Percentiles rank a stretch among this genome's conserved stretches.
These are phyloP conservation scores for Aegilops bicornis DNA, from an alignment of 176 grass and related monocot species.

Conservation along the genomic window DNA sequence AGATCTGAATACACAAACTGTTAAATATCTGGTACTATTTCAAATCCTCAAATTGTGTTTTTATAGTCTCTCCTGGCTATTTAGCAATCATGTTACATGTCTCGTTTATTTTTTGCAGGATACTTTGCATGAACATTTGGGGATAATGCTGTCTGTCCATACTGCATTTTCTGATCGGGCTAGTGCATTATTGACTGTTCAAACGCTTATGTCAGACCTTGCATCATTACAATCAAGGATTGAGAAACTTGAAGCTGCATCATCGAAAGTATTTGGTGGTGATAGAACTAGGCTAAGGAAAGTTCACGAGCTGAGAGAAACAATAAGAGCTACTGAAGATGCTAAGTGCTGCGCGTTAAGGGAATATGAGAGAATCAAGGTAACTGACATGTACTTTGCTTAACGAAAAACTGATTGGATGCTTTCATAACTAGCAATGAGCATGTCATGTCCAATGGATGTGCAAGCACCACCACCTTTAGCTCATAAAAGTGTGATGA, in stretches of 20 bases:
- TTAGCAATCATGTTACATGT: constrained; percentile 7
- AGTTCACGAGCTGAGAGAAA: constrained; percentile 83
- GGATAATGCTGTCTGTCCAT: constrained; percentile 84
- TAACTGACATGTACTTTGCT: constrained; percentile 29
- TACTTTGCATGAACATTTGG: constrained; percentile 86
- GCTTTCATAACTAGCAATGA: not conserved
- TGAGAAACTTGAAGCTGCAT: constrained; percentile 85
- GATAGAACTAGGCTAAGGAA: constrained; percentile 75
- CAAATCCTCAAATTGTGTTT: not conserved
- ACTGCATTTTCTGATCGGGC: constrained; percentile 90
- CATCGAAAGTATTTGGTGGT: constrained; percentile 92
- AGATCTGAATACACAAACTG: constrained; percentile 96
- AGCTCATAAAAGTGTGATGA: not conserved
- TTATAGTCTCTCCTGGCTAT: constrained; percentile 12
- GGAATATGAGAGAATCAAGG: constrained; percentile 98
- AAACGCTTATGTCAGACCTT: constrained; percentile 94
- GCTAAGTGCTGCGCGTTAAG: constrained; percentile 82
- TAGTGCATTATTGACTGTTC: constrained; percentile 89
- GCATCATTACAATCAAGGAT: constrained; percentile 69
- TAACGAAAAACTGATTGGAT: not conserved
- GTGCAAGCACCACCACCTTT: not conserved
- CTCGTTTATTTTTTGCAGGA: constrained; percentile 59
- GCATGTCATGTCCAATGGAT: not conserved
- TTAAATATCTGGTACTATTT: constrained; percentile 83
- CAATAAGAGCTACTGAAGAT: constrained; percentile 82